Conservation (phyloP, 2,329 filamentous ascomycete species). For the Lasiodiplodia hormozganensis region DNA sequence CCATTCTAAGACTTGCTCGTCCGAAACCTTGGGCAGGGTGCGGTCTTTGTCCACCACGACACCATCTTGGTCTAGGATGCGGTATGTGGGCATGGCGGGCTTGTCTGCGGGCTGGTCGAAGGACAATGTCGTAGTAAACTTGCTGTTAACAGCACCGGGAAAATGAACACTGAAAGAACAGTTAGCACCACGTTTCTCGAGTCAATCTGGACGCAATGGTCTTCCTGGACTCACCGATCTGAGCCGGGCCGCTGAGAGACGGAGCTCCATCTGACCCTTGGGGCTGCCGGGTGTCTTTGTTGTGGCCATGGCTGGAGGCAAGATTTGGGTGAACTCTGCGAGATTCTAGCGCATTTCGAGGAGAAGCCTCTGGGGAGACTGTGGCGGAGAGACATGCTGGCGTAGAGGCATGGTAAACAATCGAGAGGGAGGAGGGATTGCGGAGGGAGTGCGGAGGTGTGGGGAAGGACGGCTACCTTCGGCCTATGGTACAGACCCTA, state of each 20-base stretch:
- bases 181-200: constrained; percentile 1
- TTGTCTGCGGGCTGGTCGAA: constrained; percentile 78
- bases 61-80: constrained; percentile 89
- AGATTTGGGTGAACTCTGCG: constrained; percentile 23
- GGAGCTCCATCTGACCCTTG: constrained; percentile 43
- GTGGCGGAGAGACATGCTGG: constrained; percentile 45
- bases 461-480: constrained; percentile 37
- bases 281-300: constrained; percentile 15
- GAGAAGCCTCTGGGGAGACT: constrained; percentile 34
- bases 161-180: constrained; percentile 66
- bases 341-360: constrained; percentile 29
- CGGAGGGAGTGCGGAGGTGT: constrained; percentile 33
- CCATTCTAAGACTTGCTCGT: constrained; percentile 65
- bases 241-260: constrained; percentile 66
- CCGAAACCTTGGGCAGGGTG: constrained; percentile 68
- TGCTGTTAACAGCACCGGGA: constrained; percentile 92
- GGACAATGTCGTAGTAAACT: constrained; percentile 80
- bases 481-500: constrained; percentile 30
- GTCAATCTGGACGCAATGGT: background rate
- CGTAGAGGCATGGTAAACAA: constrained; percentile 35
- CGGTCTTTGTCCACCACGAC: constrained; percentile 77
- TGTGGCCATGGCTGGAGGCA: background rate
- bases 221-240: constrained; percentile 60
- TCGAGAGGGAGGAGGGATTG: constrained; percentile 12
- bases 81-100: constrained; percentile 85